Evolutionary conservation across 202 grass and related monocot species (phyloP).

Genomic region (Panicum hallii): DNA sequence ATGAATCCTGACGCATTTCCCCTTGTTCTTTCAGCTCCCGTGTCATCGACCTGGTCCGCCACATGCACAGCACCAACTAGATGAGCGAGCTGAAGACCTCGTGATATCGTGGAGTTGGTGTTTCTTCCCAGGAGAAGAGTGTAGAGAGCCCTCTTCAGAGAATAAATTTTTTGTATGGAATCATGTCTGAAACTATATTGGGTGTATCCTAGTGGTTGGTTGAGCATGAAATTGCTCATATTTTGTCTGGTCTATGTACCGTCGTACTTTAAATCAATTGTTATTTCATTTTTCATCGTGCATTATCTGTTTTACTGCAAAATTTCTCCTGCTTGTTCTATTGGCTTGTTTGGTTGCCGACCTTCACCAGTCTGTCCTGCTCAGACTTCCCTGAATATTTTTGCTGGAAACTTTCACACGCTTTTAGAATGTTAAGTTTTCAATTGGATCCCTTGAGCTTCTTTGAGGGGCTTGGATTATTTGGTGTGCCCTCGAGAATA

Average conservation of each 20-base stretch:
- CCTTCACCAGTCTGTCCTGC: no score
- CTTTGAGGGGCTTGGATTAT: no score
- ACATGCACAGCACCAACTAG: constrained; percentile 73
- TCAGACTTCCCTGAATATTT: no score
- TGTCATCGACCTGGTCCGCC: constrained; percentile 74
- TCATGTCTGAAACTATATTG: constrained; percentile 35
- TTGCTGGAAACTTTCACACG: no score
- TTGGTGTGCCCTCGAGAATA: no score
- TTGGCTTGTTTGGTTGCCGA: no score
- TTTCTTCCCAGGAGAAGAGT: constrained; percentile 40
- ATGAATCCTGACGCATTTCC: not conserved
- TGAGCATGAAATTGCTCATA: constrained; percentile 33
- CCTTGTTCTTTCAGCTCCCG: constrained; percentile 52
- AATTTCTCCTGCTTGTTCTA: no score
- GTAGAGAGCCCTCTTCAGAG: constrained; percentile 32
- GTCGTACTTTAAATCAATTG: not conserved
- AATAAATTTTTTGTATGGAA: constrained; percentile 60
- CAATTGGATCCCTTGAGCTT: no score
- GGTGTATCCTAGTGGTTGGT: constrained; percentile 34
- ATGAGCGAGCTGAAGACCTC: not conserved
- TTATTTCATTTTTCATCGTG: not conserved
- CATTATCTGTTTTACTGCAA: not conserved
- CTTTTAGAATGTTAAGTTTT: no score
- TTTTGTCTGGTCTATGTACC: constrained; percentile 35
- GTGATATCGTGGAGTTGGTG: constrained; percentile 30